These are phyloP conservation scores for Emydomyces testavorans DNA, from an alignment of 2,329 filamentous ascomycete species.

Conservation along the genomic window DNA sequence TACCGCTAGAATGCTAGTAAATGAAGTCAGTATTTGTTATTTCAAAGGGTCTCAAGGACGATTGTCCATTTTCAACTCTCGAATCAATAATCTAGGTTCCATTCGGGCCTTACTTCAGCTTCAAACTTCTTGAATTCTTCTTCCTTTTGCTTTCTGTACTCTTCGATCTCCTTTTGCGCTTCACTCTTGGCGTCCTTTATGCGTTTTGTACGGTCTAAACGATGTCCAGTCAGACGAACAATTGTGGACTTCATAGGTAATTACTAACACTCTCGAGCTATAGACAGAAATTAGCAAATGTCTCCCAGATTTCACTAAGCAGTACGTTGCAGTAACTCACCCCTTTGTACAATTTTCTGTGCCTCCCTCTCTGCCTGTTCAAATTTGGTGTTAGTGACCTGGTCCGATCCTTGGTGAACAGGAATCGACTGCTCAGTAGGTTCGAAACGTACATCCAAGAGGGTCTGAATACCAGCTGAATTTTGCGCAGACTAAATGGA, in stretches of 20 bases:
- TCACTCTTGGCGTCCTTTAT: constrained; percentile 94
- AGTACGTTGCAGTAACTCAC: constrained; percentile 39
- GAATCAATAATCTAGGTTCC: neutral
- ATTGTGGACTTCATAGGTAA: neutral
- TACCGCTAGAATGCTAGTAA: constrained; percentile 78
- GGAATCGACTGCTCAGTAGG: neutral
- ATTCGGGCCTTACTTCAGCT: constrained; percentile 47
- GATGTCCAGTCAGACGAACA: neutral
- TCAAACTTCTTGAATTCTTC: constrained; percentile 92
- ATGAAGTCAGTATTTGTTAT: neutral
- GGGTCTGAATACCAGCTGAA: constrained; percentile 93
- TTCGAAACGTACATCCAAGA: constrained; percentile 70
- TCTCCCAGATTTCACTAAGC: neutral
- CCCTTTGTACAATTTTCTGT: constrained; percentile 97
- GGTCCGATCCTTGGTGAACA: neutral
- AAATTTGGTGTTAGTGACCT: constrained; percentile 5
- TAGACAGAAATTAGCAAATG: constrained; percentile 7
- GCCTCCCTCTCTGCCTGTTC: constrained; percentile 87
- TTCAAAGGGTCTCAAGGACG: neutral
- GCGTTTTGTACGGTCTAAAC: constrained; percentile 77
- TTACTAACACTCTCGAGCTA: constrained; percentile 74
- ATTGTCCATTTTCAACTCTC: neutral
- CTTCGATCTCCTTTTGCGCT: constrained; percentile 94
- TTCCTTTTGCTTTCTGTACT: constrained; percentile 82
- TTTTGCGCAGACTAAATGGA: constrained; percentile 66